Conservation (phyloP, 2,329 filamentous ascomycete genomes). For the Orbilia blumenaviensis region DNA sequence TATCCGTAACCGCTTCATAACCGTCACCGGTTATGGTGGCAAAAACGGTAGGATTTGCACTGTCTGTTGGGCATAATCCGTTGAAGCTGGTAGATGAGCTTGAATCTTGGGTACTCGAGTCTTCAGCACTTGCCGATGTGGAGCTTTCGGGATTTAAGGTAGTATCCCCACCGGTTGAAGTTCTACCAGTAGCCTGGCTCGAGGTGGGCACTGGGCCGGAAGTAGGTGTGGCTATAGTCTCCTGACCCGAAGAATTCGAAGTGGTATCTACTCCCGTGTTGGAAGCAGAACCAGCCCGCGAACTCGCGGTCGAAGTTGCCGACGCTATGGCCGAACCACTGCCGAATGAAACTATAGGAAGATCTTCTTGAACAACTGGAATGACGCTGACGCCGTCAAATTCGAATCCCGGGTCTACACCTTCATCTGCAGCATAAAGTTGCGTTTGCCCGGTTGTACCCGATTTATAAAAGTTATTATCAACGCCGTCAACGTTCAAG, state of each 20-base stretch:
- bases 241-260: not conserved
- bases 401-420: not conserved
- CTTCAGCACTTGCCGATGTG: not conserved
- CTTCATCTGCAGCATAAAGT: not conserved
- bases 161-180: no score
- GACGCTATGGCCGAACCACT: not conserved
- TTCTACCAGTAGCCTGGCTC: not conserved
- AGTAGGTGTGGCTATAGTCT: not conserved
- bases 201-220: not conserved
- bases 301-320: not conserved
- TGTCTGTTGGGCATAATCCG: not conserved
- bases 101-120: not conserved
- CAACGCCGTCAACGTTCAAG: not conserved
- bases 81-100: not conserved
- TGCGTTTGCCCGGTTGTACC: not conserved
- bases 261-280: not conserved
- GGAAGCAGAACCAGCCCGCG: not conserved
- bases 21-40: not conserved
- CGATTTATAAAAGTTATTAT: constrained; percentile 5
- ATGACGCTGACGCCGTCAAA: not conserved
- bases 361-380: not conserved
- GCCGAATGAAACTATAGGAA: not conserved
- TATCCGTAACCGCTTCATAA: not conserved
- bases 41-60: not conserved
- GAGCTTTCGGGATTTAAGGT: not conserved